phyloP scores from a whole-genome alignment of 2,329 filamentous ascomycete species.

The Lasiodiplodia hormozganensis region DNA sequence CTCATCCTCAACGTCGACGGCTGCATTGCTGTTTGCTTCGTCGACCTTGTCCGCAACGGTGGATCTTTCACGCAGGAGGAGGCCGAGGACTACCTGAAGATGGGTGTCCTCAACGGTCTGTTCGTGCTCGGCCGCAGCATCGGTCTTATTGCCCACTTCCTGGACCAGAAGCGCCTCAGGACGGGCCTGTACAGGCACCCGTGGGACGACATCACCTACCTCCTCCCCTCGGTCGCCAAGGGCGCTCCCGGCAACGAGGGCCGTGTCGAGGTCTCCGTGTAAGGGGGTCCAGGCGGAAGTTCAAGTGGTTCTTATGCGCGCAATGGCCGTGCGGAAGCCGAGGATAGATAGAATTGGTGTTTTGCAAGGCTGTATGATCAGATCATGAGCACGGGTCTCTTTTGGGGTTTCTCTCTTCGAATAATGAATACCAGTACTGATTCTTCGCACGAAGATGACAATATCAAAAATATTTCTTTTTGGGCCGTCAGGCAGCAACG shows the following conservation, averaged over 20 bases:
- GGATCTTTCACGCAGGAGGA: slow-evolving; percentile 96
- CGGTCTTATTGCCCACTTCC: slow-evolving; percentile 98
- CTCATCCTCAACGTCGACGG: slow-evolving; percentile 99
- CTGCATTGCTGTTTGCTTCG: slow-evolving; percentile 97
- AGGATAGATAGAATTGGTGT: slow-evolving; percentile 23
- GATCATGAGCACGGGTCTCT: slow-evolving; percentile 27
- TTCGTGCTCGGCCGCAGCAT: slow-evolving; percentile 98
- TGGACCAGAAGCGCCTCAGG: slow-evolving; percentile 98
- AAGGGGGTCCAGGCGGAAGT: slow-evolving; percentile 4
- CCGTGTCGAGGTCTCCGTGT: slow-evolving; percentile 47
- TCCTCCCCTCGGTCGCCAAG: slow-evolving; percentile 45
- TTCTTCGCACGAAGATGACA: slow-evolving; percentile 16
- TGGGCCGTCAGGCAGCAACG: not conserved
- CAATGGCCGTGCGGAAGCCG: slow-evolving; percentile 9
- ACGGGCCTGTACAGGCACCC: slow-evolving; percentile 95
- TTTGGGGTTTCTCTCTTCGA: slow-evolving; percentile 26
- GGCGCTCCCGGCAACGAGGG: slow-evolving; percentile 49
- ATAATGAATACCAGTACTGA: slow-evolving; percentile 24
- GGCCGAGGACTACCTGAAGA: slow-evolving; percentile 97
- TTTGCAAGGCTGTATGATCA: slow-evolving; percentile 28
- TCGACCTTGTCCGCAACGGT: slow-evolving; percentile 96
- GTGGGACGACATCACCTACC: slow-evolving; percentile 91
- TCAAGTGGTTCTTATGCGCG: slow-evolving; percentile 1
- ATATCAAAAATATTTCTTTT: slow-evolving; percentile 22
- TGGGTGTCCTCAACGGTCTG: slow-evolving; percentile 99